Evolutionary conservation across 2,329 filamentous ascomycete genomes (phyloP).

Genomic region (Epichloe elymi): DNA sequence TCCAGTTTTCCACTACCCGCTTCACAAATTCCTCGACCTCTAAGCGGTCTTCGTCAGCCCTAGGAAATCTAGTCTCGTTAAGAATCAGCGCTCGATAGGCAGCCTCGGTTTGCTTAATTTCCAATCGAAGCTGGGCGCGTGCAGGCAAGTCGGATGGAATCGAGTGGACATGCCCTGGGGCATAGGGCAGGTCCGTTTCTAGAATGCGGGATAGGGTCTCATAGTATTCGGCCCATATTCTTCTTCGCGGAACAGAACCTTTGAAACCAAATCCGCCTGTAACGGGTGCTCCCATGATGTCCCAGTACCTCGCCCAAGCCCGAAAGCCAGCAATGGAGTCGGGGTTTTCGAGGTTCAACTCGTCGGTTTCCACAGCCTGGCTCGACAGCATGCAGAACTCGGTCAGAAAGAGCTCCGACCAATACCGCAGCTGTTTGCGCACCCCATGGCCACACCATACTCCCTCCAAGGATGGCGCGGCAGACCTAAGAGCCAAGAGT

Average conservation of each 20-base stretch:
- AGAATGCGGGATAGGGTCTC: conserved; percentile 63
- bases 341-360: conserved; percentile 36
- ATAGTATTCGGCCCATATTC: conserved; percentile 81
- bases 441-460: conserved; percentile 38
- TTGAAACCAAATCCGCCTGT: conserved; percentile 45
- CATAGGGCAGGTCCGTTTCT: conserved; percentile 49
- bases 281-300: conserved; percentile 31
- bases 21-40: conserved; percentile 76
- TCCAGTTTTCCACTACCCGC: conserved; percentile 75
- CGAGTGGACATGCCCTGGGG: conserved; percentile 31
- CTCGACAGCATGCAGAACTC: conserved; percentile 61
- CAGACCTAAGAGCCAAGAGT: conserved; percentile 50
- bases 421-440: conserved; percentile 56
- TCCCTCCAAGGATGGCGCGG: conserved; percentile 47
- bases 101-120: conserved; percentile 66
- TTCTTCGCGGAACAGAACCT: conserved; percentile 46
- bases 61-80: conserved; percentile 69
- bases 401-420: conserved; percentile 66
- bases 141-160: conserved; percentile 36
- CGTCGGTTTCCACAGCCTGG: conserved; percentile 39
- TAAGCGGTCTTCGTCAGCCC: conserved; percentile 62
- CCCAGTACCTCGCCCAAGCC: conserved; percentile 61
- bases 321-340: conserved; percentile 45
- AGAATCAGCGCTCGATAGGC: conserved; percentile 71
- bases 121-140: conserved; percentile 53